These are phyloP conservation scores for Tetracladium setigerum DNA, from an alignment of 495 filamentous ascomycete species.

Conservation along the genomic window DNA sequence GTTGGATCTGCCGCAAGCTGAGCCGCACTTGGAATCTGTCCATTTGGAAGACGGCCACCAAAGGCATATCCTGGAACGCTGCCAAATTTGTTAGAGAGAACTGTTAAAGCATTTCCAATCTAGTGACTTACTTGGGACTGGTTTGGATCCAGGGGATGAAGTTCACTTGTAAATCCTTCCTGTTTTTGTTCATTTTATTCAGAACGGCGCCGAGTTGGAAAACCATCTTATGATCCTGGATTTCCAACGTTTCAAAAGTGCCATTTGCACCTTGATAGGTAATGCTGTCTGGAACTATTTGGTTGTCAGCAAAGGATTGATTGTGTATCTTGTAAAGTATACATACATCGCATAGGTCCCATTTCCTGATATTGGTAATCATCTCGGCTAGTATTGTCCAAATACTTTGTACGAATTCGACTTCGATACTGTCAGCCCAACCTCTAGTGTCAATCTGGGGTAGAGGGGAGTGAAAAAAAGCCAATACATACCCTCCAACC, in stretches of 20 bases:
- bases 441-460: no score
- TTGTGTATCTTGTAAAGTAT: no score
- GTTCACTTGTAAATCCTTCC: constrained; percentile 47
- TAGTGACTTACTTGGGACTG: constrained; percentile 5
- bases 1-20: background rate
- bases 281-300: constrained; percentile 33
- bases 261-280: constrained; percentile 40
- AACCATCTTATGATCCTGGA: constrained; percentile 50
- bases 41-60: constrained; percentile 1
- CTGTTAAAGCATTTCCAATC: no score
- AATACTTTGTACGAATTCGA: constrained; percentile 55
- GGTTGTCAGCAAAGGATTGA: no score
- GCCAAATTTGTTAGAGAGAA: background rate
- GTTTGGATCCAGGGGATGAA: constrained; percentile 59
- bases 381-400: constrained; percentile 45
- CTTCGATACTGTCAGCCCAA: no score
- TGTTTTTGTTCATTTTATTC: constrained; percentile 46
- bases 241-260: constrained; percentile 37
- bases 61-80: background rate
- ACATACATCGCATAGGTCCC: constrained; percentile 57
- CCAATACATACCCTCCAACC: constrained; percentile 26
- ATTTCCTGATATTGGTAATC: constrained; percentile 71
- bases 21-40: constrained; percentile 2
- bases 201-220: constrained; percentile 54
- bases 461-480: no score